Evolutionary conservation across 208 protist species (phyloP).

Genomic region (Angomonas deanei): DNA sequence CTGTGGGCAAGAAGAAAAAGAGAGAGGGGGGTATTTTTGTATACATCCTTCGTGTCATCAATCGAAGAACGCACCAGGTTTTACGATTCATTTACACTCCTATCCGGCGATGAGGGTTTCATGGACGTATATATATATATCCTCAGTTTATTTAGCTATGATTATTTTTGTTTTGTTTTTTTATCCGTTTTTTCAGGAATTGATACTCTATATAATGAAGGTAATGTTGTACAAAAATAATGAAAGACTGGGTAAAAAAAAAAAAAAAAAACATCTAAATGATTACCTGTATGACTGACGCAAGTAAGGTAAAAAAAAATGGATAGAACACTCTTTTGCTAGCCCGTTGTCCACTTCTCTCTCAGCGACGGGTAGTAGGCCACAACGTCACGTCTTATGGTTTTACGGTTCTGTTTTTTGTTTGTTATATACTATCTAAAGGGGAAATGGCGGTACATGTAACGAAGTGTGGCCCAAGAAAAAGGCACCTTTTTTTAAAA

Average conservation of each 20-base stretch:
- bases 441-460: no score
- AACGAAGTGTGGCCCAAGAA: no score
- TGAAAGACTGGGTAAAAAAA: background rate
- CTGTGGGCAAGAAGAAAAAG: no score
- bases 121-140: background rate
- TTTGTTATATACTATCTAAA: no score
- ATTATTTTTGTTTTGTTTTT: slow-evolving; percentile 7
- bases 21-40: no score
- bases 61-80: no score
- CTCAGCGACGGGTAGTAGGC: no score
- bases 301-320: background rate
- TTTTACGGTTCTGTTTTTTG: background rate
- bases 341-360: background rate
- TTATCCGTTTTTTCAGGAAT: background rate
- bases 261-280: slow-evolving; percentile 1
- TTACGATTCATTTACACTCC: no score
- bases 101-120: no score
- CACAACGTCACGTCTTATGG: no score
- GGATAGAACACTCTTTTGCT: background rate
- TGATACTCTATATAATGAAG: background rate
- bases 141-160: slow-evolving; percentile 8
- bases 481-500: no score
- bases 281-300: background rate
- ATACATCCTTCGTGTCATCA: no score
- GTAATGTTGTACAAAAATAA: slow-evolving; percentile 3